Evolutionary conservation across 1,284 basidiomycete genomes (phyloP).

Genomic region (Heterobasidion parviporum): DNA sequence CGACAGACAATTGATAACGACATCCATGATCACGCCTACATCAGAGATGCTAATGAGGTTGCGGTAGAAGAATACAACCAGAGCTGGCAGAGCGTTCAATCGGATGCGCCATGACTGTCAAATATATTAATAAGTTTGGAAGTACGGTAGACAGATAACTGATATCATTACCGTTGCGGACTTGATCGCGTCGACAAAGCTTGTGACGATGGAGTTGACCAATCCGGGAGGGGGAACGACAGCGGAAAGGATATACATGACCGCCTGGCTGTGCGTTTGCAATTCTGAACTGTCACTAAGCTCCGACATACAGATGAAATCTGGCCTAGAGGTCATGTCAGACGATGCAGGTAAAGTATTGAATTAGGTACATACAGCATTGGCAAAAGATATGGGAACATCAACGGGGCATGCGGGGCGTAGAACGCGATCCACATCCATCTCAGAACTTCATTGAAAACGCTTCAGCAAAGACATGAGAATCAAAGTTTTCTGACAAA

Average conservation of each 20-base stretch:
- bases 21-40: conserved; percentile 67
- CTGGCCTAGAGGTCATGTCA: conserved; percentile 39
- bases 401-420: conserved; percentile 54
- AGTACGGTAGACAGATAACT: not conserved
- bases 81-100: conserved; percentile 61
- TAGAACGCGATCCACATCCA: conserved; percentile 76
- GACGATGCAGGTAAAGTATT: not conserved
- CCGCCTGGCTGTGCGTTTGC: conserved; percentile 63
- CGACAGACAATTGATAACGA: conserved; percentile 73
- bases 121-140: too few species aligned
- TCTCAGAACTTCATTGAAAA: conserved; percentile 47
- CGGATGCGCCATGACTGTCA: conserved; percentile 73
- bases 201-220: conserved; percentile 48
- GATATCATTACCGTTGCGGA: conserved; percentile 48
- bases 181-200: conserved; percentile 60
- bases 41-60: conserved; percentile 76
- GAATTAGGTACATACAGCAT: conserved; percentile 52
- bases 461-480: conserved; percentile 10
- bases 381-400: conserved; percentile 69
- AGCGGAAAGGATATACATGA: conserved; percentile 69
- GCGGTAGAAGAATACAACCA: conserved; percentile 81
- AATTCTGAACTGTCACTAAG: conserved; percentile 71
- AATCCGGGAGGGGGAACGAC: conserved; percentile 57
- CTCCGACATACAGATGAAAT: conserved; percentile 75
- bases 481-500: conserved; percentile 3